Evolutionary conservation across 768 basidiomycete genomes (phyloP).

Genomic region (Boletus rex-veris): DNA sequence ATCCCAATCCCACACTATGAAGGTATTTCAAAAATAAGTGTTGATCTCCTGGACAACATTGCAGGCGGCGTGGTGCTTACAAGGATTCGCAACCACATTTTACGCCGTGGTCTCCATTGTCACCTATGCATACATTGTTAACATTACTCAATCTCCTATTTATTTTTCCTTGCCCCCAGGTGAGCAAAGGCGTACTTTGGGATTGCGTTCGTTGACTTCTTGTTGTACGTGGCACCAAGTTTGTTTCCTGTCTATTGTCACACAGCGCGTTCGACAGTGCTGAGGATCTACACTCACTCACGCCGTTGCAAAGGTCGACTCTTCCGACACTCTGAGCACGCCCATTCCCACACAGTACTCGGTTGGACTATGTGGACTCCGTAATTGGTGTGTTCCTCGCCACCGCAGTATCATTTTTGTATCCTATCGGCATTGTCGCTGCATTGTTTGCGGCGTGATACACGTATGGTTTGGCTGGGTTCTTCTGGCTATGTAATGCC

Average conservation of each 20-base stretch:
- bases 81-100: conserved; percentile 50
- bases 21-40: conserved; percentile 30
- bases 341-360: no score
- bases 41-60: not conserved
- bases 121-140: conserved; percentile 27
- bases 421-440: no score
- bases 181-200: no score
- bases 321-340: conserved; percentile 46
- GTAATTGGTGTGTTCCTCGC: conserved; percentile 5
- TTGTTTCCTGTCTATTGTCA: not conserved
- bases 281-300: conserved; percentile 39
- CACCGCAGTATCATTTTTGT: no score
- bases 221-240: conserved; percentile 36
- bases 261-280: conserved; percentile 28
- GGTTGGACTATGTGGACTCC: conserved; percentile 37
- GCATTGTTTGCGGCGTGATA: no score
- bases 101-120: conserved; percentile 46
- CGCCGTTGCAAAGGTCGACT: conserved; percentile 46
- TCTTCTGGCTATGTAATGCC: conserved; percentile 36
- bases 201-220: conserved; percentile 31
- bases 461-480: no score
- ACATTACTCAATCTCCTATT: no score
- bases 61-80: conserved; percentile 48
- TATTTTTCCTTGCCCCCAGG: no score
- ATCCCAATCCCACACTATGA: conserved; percentile 47